Evolutionary conservation across 768 basidiomycete genomes (phyloP), one percentile per base, ranked within the genome.

Genomic region (Leccinum olivaceopallidum): DNA sequence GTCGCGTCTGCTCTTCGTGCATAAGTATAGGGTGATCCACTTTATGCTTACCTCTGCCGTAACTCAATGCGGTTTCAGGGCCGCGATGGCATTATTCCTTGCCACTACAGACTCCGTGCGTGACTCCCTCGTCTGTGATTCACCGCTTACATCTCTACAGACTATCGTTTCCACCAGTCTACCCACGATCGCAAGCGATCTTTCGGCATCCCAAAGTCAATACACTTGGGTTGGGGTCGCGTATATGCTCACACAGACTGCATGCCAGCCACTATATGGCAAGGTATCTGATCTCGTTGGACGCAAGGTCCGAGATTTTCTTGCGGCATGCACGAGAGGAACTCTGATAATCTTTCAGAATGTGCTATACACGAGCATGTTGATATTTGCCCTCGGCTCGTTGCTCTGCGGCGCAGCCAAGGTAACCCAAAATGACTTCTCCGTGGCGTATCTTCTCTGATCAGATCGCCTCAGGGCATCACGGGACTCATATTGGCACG

Each of bases 201-300:
- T 94, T 34, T 63, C 78, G 30, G 90, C 89, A 18, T 83, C 87
- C 34, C 81, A 85, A 59, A 81, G 77, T 56, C 85, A 92, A 68
- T 94, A 93, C 69, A 90, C 88, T 24, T 94, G 92, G 92, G 89
- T 94, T 54, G 89, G 86, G 18, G 88, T 92, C 34, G 81, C 89
- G 16, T 94, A 94, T 67, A 84, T 94, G 83, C 81, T 94, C 59
- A 91, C 91, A 1, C 92, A 94, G 67, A 94, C 92, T 1, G 90
- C 89, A 28, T 87, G 87, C 62, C 92, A 94, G 68, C 92, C 92
- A 32, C 75, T 94, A 26, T 94, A 92, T 68, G 92, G 89, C 56
- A 84, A 83, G 67, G 73, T 94, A 44, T 92, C 91, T 56, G 90
- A 93, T 74, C 80, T 93, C 48, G 76, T 88, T 56, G 92, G 92